Evolutionary conservation across 169 alveolate genomes (phyloP).

Genomic region (Eimeria tenella): DNA sequence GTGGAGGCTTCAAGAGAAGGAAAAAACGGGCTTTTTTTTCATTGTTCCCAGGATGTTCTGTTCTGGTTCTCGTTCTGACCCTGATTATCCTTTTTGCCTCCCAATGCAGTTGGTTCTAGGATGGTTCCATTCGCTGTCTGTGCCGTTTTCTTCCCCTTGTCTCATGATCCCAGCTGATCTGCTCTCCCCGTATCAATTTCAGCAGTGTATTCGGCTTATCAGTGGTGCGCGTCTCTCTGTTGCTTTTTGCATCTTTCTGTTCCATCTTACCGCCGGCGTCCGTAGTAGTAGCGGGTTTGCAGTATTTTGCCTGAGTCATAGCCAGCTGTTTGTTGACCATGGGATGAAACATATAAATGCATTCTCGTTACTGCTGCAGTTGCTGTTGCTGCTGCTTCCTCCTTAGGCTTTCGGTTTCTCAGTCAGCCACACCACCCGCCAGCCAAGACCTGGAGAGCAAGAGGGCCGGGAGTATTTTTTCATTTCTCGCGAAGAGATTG

Average conservation of each 20-base stretch:
- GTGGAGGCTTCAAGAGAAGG: too few species aligned
- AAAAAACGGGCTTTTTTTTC: too few species aligned
- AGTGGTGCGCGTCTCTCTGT: neutral
- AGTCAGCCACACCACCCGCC: conserved; percentile 88
- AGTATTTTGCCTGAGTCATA: too few species aligned
- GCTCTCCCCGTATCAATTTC: too few species aligned
- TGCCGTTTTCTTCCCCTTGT: too few species aligned
- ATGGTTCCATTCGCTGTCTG: too few species aligned
- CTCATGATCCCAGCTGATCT: too few species aligned
- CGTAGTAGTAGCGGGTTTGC: too few species aligned
- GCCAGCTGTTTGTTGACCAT: too few species aligned
- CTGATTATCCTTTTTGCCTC: neutral
- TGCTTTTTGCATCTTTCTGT: neutral
- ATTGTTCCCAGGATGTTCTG: neutral
- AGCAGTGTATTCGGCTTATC: too few species aligned
- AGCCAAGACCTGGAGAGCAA: conserved; percentile 86
- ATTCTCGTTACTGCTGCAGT: neutral
- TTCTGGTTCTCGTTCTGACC: neutral
- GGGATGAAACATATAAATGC: too few species aligned
- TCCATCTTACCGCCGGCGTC: neutral
- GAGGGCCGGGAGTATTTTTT: conserved; percentile 88
- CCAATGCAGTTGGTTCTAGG: neutral
- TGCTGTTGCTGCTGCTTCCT: neutral
- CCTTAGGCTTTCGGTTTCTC: conserved; percentile 83
- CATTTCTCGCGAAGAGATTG: conserved; percentile 85